Base-by-base conservation (phyloP, 2,329 filamentous ascomycete species). In the Taxawa tesnikishii region DNA sequence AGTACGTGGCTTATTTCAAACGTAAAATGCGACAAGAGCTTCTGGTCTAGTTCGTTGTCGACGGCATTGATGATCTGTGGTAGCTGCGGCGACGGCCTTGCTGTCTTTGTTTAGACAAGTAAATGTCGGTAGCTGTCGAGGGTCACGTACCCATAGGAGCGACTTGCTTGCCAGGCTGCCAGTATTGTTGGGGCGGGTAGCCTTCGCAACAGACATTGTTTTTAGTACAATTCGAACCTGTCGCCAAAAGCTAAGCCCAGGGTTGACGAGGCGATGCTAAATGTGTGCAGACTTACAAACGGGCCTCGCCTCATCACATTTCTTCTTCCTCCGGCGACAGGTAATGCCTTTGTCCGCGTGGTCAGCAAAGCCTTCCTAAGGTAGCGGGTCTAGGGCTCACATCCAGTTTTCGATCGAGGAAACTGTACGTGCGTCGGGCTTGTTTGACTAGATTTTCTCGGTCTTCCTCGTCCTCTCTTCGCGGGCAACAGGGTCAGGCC, bases 151-250 rank as follows among this genome's bases (percentile, higher is more conserved):
- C n/a, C 21, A 4, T 26, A 23, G 6, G 17, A 19, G 12, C 26
- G 32, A 15, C 26, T 16, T 83, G 49, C 83, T 87, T n/a, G n/a
- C n/a, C n/a, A n/a, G n/a, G n/a, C 54, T 78, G 83, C 85, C 85
- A 94, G 32, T 84, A 71, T 37, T 83, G 79, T 52, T 84, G 84
- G 39, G 83, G 79, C 31, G 83, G 82, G 50, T 93, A 94, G 9
- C 85, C 85, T 57, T 93, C 84, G 51, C 85, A 94, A 9, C 87
- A 74, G 9, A 93, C 83, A 6, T 84, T 83, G 53, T 93, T 94
- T 66, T 93, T 94, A 58, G 90, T 79, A 50, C 85, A 94, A 47
- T 92, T 92, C 55, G 83, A 68, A 46, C 82, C 79, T 84, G 39
- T 6, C 6, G 29, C 42, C 33, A 32, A 57, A 38, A 58, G 50